Percentiles rank a stretch among this genome's conserved stretches.
Conservation (phyloP, 2,329 filamentous ascomycete species). For the Xylariales sp. region DNA sequence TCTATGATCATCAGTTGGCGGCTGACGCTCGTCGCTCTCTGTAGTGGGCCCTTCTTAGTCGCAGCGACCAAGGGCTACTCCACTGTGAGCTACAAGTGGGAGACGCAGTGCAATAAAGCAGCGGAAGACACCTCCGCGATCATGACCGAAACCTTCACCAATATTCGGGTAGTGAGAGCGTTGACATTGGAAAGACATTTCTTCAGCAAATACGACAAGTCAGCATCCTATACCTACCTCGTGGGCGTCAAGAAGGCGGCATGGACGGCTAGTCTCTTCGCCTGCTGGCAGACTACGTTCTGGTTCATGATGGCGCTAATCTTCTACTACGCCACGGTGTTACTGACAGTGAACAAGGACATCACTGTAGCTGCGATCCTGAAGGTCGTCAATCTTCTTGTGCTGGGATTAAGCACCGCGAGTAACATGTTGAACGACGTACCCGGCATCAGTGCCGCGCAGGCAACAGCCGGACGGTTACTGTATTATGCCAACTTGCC, state of each 20-base stretch:
- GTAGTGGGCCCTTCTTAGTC: constrained; percentile 63
- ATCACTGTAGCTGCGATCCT: constrained; percentile 57
- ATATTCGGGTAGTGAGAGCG: constrained; percentile 73
- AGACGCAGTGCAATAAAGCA: constrained; percentile 60
- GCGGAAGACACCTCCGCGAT: constrained; percentile 56
- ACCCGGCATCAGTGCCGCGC: constrained; percentile 73
- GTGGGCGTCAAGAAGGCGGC: constrained; percentile 62
- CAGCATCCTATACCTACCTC: constrained; percentile 46
- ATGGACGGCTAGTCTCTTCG: constrained; percentile 68
- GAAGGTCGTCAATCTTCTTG: constrained; percentile 72
- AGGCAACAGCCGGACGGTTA: constrained; percentile 67
- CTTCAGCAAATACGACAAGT: constrained; percentile 52
- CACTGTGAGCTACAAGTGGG: constrained; percentile 64
- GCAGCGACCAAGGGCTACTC: constrained; percentile 62
- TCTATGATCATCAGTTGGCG: constrained; percentile 72
- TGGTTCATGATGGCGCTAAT: constrained; percentile 72
- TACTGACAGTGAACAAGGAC: constrained; percentile 47
- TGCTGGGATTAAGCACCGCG: constrained; percentile 76
- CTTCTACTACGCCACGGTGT: constrained; percentile 73
- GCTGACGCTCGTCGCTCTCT: constrained; percentile 71
- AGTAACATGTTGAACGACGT: constrained; percentile 67
- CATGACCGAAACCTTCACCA: constrained; percentile 70
- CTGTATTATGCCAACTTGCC: constrained; percentile 65
- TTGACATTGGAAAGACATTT: constrained; percentile 73
- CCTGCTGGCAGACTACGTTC: constrained; percentile 68